phyloP scores from a whole-genome alignment of 306 rosid genomes.

The Prunus mira region DNA sequence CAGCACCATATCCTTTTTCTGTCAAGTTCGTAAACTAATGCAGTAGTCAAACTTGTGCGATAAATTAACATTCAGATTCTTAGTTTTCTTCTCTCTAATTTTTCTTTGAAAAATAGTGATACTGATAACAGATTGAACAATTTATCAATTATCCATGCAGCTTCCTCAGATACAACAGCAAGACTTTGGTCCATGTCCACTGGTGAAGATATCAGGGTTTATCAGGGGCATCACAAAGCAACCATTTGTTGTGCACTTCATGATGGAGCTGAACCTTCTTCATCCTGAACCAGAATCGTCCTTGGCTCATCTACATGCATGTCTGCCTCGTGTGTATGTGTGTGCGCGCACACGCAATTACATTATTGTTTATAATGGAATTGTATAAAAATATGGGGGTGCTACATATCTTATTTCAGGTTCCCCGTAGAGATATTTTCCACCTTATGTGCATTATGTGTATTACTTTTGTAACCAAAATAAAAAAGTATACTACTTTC shows the following conservation, averaged over 20 bases:
- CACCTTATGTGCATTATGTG: background rate
- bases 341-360: background rate
- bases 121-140: background rate
- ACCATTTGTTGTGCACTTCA: slow-evolving; percentile 93
- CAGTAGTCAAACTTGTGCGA: background rate
- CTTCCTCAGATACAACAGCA: slow-evolving; percentile 93
- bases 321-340: background rate
- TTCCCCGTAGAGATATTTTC: background rate
- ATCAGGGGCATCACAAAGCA: slow-evolving; percentile 96
- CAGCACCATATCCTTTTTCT: background rate
- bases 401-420: background rate
- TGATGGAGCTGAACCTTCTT: slow-evolving; percentile 86
- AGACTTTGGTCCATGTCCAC: slow-evolving; percentile 90
- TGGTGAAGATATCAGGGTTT: slow-evolving; percentile 81
- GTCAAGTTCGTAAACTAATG: background rate
- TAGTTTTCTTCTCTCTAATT: background rate
- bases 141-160: slow-evolving; percentile 35
- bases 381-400: background rate
- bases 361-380: background rate
- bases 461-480: background rate
- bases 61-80: background rate
- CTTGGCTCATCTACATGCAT: slow-evolving; percentile 4
- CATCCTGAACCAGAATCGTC: slow-evolving; percentile 35
- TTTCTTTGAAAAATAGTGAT: background rate
- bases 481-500: background rate